These are phyloP conservation scores for Sporothrix mexicana DNA, from an alignment of 2,329 filamentous ascomycete genomes.

Conservation along the genomic window DNA sequence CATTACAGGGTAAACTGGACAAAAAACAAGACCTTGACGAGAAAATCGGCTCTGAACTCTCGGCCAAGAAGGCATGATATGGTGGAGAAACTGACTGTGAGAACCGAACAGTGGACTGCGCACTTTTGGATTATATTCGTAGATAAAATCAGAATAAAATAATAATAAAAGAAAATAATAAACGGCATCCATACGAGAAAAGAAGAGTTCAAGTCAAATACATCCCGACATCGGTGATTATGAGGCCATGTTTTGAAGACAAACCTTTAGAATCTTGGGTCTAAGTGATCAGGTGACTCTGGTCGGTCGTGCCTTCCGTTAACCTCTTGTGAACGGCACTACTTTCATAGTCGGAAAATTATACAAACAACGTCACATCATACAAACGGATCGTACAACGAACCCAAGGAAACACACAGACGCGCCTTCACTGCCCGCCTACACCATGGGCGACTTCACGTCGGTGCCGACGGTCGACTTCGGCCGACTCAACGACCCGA, in stretches of 20 bases:
- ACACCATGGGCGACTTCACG: slow-evolving; percentile 33
- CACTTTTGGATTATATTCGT: background rate
- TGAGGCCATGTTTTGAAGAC: background rate
- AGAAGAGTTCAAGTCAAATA: too few species aligned
- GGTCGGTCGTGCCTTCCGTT: background rate
- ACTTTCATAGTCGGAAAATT: background rate
- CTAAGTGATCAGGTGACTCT: slow-evolving; percentile 20
- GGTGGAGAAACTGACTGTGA: background rate
- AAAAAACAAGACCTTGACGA: too few species aligned
- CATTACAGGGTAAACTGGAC: too few species aligned
- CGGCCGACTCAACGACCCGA: slow-evolving; percentile 28
- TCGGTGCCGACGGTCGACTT: slow-evolving; percentile 34
- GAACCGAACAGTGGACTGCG: background rate
- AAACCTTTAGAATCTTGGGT: background rate
- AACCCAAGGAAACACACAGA: background rate
- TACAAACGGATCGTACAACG: background rate
- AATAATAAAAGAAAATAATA: background rate
- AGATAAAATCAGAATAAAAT: slow-evolving; percentile 5
- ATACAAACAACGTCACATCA: background rate
- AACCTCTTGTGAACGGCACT: background rate
- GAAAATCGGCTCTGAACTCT: background rate
- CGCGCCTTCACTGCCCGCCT: background rate
- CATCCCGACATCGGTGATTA: background rate
- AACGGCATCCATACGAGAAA: background rate
- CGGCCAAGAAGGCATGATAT: too few species aligned